Conservation (phyloP, 257 asterid genomes). For the Pogostemon cablin region DNA sequence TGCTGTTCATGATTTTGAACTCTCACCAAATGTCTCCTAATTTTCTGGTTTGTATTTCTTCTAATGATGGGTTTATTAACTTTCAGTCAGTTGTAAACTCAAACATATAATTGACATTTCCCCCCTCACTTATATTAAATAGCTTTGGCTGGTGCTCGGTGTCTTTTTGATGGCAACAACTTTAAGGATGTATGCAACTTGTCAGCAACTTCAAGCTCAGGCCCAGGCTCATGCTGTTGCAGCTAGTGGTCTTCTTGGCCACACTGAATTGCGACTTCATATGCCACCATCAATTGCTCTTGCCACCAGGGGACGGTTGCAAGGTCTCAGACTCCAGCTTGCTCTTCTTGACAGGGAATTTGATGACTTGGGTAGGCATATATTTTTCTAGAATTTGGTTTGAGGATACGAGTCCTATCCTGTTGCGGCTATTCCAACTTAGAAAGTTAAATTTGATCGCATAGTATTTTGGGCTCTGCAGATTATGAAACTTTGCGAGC, state of each 20-base stretch:
- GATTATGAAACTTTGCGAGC: slow-evolving; percentile 96
- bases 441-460: not conserved
- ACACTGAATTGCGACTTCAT: slow-evolving; percentile 90
- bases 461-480: slow-evolving; percentile 39
- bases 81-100: slow-evolving; percentile 26
- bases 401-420: slow-evolving; percentile 4
- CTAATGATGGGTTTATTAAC: not conserved
- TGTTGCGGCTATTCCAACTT: slow-evolving; percentile 11
- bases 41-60: slow-evolving; percentile 80
- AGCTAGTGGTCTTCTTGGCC: slow-evolving; percentile 95
- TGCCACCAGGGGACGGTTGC: slow-evolving; percentile 93
- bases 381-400: slow-evolving; percentile 22
- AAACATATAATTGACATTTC: not conserved
- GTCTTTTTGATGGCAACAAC: slow-evolving; percentile 94
- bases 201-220: slow-evolving; percentile 99
- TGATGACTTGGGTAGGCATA: slow-evolving; percentile 78
- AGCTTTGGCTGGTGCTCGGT: slow-evolving; percentile 99
- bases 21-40: slow-evolving; percentile 98
- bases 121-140: not conserved
- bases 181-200: slow-evolving; percentile 96
- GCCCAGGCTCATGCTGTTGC: slow-evolving; percentile 99
- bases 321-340: slow-evolving; percentile 97
- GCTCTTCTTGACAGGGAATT: slow-evolving; percentile 99
- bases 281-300: slow-evolving; percentile 99
- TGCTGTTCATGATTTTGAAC: slow-evolving; percentile 96